phyloP scores from a whole-genome alignment of 176 grass and related monocot species.

The Oryza longistaminata region DNA sequence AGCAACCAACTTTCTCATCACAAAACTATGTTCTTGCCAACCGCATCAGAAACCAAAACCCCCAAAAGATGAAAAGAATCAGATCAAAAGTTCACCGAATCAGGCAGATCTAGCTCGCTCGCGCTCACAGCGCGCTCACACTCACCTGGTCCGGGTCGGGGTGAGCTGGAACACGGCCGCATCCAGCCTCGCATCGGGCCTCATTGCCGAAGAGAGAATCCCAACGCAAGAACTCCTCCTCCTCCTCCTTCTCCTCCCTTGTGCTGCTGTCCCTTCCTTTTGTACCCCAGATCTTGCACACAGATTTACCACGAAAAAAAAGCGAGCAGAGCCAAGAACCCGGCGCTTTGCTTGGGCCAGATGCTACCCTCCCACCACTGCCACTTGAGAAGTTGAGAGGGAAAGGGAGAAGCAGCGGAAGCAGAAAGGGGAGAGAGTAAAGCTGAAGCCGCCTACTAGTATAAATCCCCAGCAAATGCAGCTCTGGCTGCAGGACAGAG shows the following conservation, averaged over 20 bases:
- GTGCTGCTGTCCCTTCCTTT: background rate
- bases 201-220: constrained; percentile 51
- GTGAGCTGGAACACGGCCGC: constrained; percentile 89
- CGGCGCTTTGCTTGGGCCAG: constrained; percentile 41
- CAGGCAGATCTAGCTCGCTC: constrained; percentile 37
- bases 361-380: constrained; percentile 37
- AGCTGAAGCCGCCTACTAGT: constrained; percentile 14
- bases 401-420: constrained; percentile 23
- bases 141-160: constrained; percentile 86
- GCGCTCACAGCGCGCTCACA: constrained; percentile 20
- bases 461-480: constrained; percentile 45
- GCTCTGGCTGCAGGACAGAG: background rate
- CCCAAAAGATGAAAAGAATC: background rate
- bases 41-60: constrained; percentile 14
- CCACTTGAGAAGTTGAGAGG: constrained; percentile 10
- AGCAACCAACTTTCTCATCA: background rate
- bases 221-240: background rate
- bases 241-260: background rate
- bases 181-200: constrained; percentile 73
- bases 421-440: constrained; percentile 14
- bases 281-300: constrained; percentile 44
- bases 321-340: constrained; percentile 20
- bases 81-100: background rate
- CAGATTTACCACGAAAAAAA: constrained; percentile 9
- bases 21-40: background rate